Percentiles rank a stretch among this genome's conserved stretches.
These are phyloP conservation scores for Aspergillus tanneri DNA, from an alignment of 2,329 filamentous ascomycete genomes.

Conservation along the genomic window DNA sequence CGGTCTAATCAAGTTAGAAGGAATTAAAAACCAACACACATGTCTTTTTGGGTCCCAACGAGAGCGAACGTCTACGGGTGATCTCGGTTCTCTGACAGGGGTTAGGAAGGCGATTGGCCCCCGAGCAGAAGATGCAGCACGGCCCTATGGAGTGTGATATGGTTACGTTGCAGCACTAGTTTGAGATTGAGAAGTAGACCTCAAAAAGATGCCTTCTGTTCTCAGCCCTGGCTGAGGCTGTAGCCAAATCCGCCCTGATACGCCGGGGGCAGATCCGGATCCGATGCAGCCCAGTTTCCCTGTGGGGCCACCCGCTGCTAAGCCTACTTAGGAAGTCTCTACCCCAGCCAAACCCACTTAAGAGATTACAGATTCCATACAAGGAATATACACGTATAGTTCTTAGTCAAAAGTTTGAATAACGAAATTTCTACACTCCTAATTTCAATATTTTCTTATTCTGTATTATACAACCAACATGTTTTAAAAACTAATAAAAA, in stretches of 20 bases:
- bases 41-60: slow-evolving; percentile 2
- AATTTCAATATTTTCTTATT: no score
- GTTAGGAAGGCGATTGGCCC: neutral
- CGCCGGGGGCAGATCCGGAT: neutral
- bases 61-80: slow-evolving; percentile 1
- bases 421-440: no score
- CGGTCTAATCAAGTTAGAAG: neutral
- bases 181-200: slow-evolving; percentile 5
- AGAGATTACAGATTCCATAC: neutral
- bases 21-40: slow-evolving; percentile 4
- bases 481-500: no score
- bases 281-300: neutral
- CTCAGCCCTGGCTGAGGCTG: neutral
- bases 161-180: slow-evolving; percentile 3
- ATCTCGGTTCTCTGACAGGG: neutral
- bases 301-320: neutral
- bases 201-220: slow-evolving; percentile 3
- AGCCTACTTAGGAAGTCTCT: neutral
- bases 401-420: no score
- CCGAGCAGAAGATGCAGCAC: slow-evolving; percentile 3
- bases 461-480: no score
- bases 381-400: neutral
- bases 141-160: neutral
- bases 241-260: slow-evolving; percentile 1
- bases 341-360: neutral